Conservation (phyloP, 2,329 filamentous ascomycete genomes). For the Microascus cirrosus region DNA sequence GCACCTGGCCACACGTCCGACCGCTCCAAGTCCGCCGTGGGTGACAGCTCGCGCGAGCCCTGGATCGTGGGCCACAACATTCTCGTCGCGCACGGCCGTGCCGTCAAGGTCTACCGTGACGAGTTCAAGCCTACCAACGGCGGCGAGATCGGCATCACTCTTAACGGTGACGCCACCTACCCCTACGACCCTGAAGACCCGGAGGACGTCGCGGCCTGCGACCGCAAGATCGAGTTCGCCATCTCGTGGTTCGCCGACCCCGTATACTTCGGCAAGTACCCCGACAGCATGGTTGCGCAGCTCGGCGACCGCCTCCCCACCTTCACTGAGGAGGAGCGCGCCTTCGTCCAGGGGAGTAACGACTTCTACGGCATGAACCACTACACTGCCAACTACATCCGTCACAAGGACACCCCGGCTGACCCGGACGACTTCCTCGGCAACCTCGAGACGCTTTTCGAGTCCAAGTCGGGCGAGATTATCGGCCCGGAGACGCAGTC, state of each 20-base stretch:
- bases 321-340: constrained; percentile 61
- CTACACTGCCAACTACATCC: constrained; percentile 83
- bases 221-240: constrained; percentile 77
- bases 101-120: constrained; percentile 72
- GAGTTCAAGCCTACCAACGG: constrained; percentile 64
- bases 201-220: constrained; percentile 60
- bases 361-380: constrained; percentile 95
- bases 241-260: constrained; percentile 86
- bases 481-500: constrained; percentile 78
- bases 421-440: constrained; percentile 59
- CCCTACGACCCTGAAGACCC: constrained; percentile 74
- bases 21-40: constrained; percentile 55
- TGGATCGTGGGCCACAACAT: constrained; percentile 78
- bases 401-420: constrained; percentile 52
- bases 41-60: constrained; percentile 65
- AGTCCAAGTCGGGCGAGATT: constrained; percentile 59
- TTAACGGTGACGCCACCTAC: constrained; percentile 76
- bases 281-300: constrained; percentile 72
- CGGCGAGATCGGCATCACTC: constrained; percentile 76
- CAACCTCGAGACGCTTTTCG: constrained; percentile 61
- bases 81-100: constrained; percentile 67
- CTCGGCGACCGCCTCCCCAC: constrained; percentile 65
- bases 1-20: constrained; percentile 77
- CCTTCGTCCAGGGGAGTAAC: constrained; percentile 73
- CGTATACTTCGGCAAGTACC: constrained; percentile 76